Percentiles rank a stretch among this genome's conserved stretches.
Conservation (phyloP, 345 rosid genomes). For the Melaleuca alternifolia region DNA sequence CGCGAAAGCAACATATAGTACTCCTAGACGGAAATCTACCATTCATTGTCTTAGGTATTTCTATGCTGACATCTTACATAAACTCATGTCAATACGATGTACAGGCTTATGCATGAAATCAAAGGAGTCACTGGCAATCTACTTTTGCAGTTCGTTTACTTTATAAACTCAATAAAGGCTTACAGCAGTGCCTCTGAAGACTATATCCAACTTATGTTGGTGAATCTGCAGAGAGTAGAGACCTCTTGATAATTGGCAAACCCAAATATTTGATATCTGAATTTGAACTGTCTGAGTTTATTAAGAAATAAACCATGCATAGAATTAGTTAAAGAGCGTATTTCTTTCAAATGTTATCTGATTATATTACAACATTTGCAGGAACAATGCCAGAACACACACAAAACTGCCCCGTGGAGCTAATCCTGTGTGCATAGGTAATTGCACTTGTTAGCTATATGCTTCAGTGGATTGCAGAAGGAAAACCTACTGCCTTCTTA, state of each 20-base stretch:
- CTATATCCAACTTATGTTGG: neutral
- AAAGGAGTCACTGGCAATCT: neutral
- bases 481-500: neutral
- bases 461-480: neutral
- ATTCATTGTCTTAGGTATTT: neutral
- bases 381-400: neutral
- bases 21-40: neutral
- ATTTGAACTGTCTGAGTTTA: neutral
- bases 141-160: neutral
- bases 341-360: neutral
- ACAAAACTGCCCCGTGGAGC: neutral
- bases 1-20: neutral
- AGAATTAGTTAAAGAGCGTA: neutral
- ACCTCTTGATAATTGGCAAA: neutral
- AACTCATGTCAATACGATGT: neutral
- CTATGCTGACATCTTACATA: neutral
- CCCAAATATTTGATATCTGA: neutral
- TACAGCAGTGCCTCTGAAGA: neutral
- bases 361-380: neutral
- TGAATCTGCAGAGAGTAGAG: neutral
- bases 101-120: neutral
- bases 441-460: neutral
- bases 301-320: neutral
- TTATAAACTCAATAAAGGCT: neutral
- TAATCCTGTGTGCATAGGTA: neutral